Evolutionary conservation across 352 stramenopile genomes (phyloP).

Genomic region (Stephanocyclus meneghinianus): DNA sequence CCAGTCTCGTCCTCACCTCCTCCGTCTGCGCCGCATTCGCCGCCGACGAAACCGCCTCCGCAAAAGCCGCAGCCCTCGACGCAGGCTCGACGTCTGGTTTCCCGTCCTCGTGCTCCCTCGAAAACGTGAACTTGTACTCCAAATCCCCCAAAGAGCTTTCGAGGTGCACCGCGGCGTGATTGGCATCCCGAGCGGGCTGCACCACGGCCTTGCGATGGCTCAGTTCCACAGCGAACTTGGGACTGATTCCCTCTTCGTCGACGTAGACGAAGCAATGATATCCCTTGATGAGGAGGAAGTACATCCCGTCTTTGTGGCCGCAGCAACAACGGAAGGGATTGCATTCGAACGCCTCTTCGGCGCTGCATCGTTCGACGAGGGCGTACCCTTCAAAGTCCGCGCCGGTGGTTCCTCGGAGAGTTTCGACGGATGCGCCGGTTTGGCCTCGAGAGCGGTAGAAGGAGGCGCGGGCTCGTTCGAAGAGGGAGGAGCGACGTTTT

Average conservation of each 20-base stretch:
- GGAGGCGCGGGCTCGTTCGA: constrained; percentile 32
- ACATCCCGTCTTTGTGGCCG: constrained; percentile 39
- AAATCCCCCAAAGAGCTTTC: constrained; percentile 73
- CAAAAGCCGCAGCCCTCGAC: constrained; percentile 51
- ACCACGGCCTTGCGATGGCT: constrained; percentile 55
- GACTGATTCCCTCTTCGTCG: constrained; percentile 50
- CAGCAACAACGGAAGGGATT: constrained; percentile 26
- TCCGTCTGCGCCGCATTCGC: constrained; percentile 48
- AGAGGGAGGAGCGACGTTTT: constrained; percentile 38
- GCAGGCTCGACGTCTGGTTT: not conserved
- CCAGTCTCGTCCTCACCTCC: constrained; percentile 63
- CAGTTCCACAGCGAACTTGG: constrained; percentile 76
- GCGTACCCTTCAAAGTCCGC: constrained; percentile 74
- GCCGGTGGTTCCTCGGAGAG: constrained; percentile 66
- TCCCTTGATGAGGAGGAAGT: constrained; percentile 77
- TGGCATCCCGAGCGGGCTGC: constrained; percentile 32
- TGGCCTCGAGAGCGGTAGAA: constrained; percentile 40
- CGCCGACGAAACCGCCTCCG: constrained; percentile 29
- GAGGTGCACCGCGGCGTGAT: constrained; percentile 39
- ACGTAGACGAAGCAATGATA: constrained; percentile 77
- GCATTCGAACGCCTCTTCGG: constrained; percentile 33
- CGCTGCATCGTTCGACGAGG: constrained; percentile 53
- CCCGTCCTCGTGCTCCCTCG: not conserved
- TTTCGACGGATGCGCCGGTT: constrained; percentile 61
- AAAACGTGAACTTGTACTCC: constrained; percentile 73